Evolutionary conservation across 306 rosid species (phyloP).

Genomic region (Cucurbita pepo): DNA sequence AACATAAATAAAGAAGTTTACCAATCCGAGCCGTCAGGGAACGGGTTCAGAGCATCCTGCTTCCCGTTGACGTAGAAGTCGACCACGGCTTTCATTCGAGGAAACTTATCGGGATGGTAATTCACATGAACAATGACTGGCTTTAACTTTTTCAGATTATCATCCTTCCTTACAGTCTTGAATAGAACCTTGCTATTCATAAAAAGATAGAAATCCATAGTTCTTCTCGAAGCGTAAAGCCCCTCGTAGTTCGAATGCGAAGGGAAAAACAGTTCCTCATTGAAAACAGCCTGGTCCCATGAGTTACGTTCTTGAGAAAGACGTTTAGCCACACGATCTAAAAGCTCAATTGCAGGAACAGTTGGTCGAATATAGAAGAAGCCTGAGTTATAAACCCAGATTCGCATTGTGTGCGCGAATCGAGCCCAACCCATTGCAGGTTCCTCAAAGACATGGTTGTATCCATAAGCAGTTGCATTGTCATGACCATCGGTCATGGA

Average conservation of each 20-base stretch:
- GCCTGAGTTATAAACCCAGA: slow-evolving; percentile 94
- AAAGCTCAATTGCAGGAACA: slow-evolving; percentile 68
- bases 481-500: slow-evolving; percentile 90
- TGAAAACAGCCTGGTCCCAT: slow-evolving; percentile 98
- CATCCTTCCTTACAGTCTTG: slow-evolving; percentile 68
- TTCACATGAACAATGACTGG: slow-evolving; percentile 78
- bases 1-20: neutral
- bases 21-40: slow-evolving; percentile 75
- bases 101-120: slow-evolving; percentile 79
- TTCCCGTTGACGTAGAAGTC: slow-evolving; percentile 58
- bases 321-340: slow-evolving; percentile 76
- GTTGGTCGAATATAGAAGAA: slow-evolving; percentile 88
- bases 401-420: slow-evolving; percentile 75
- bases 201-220: slow-evolving; percentile 73
- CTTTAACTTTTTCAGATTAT: slow-evolving; percentile 41
- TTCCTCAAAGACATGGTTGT: slow-evolving; percentile 59
- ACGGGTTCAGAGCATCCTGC: slow-evolving; percentile 55
- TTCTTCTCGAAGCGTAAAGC: slow-evolving; percentile 73
- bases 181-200: slow-evolving; percentile 87
- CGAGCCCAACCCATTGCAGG: slow-evolving; percentile 91
- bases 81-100: slow-evolving; percentile 68
- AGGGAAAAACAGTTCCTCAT: slow-evolving; percentile 77
- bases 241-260: slow-evolving; percentile 71
- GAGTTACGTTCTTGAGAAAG: slow-evolving; percentile 41
- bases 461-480: slow-evolving; percentile 75